Base-by-base conservation (phyloP, 2,329 filamentous ascomycete species). In the Sporothrix pallida region DNA sequence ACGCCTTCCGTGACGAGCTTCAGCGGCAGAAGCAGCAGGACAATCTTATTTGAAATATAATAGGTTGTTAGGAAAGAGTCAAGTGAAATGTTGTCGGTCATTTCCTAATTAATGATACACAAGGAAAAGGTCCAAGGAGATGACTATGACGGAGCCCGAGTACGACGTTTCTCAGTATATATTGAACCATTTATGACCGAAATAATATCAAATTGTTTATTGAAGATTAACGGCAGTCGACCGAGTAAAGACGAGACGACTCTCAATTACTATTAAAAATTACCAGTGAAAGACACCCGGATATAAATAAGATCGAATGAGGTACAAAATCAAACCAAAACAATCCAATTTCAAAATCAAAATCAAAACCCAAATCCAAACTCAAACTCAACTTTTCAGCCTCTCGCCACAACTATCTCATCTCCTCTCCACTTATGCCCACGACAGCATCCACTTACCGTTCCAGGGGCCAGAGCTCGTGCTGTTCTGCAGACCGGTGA, bases 401-500 rank as follows among this genome's bases (percentile, higher is more conserved):
- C 52, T 10, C 52, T 23, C 52, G 20, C 52, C 8, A 31, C 37
- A 23, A 42, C 5, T 3, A 7, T 62, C 7, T 37, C 37, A 17
- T 62, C 17, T 46, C 44, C 23, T 23, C n/a, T 5, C n/a, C 23
- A 26, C 20, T 58, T 63, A 75, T 12, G 31, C 54, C 89, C 89
- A 91, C 63, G 81, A 85, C 78, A 91, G 78, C 4, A 83, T 84
- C 90, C 89, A 92, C 76, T 85, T 83, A 10, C 78, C 77, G 62
- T 78, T 81, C 87, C 89, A 93, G n/a, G 89, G 89, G 2, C 89
- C 90, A 1, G 80, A 78, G 0, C 77, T 76, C 0, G 89, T 90
- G 72, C 84, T 70, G 13, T 81, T 80, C 60, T 85, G 80, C 77
- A 92, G 78, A 1, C 84, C 85, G 5, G 81, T 82, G 17, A 92